Conservation (phyloP, 2,329 filamentous ascomycete genomes). For the Venturia oleaginea region DNA sequence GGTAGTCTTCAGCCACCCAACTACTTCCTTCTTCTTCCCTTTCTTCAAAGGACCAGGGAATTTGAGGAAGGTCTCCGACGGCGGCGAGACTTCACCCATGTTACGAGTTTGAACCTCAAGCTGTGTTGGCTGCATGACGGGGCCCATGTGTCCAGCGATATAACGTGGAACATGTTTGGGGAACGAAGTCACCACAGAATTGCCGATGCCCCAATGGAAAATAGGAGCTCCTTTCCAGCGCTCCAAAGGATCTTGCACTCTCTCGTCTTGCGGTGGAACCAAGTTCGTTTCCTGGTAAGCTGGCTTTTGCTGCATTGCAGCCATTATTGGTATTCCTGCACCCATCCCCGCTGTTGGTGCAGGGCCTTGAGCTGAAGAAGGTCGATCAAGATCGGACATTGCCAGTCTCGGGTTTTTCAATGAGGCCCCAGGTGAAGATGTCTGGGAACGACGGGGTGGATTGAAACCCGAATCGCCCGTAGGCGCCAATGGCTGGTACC, state of each 20-base stretch:
- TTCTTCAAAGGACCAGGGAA: conserved; percentile 92
- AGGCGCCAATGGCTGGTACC: conserved; percentile 1
- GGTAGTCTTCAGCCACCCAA: conserved; percentile 68
- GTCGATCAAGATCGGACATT: conserved; percentile 14
- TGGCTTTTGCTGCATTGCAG: conserved; percentile 38
- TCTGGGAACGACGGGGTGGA: conserved; percentile 43
- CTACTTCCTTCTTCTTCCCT: conserved; percentile 87
- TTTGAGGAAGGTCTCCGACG: conserved; percentile 60
- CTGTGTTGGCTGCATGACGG: conserved; percentile 71
- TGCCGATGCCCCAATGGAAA: conserved; percentile 81
- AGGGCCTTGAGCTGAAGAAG: conserved; percentile 11
- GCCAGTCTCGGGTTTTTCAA: conserved; percentile 39
- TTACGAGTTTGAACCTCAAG: conserved; percentile 74
- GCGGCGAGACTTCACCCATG: conserved; percentile 62
- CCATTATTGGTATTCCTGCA: conserved; percentile 20
- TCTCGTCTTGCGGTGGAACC: conserved; percentile 47
- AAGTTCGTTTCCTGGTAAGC: conserved; percentile 45
- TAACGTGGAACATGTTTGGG: conserved; percentile 85
- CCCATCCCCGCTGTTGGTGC: background rate
- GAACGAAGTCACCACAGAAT: conserved; percentile 72
- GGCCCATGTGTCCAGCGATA: conserved; percentile 59
- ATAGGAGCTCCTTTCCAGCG: conserved; percentile 87
- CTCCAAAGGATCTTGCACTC: conserved; percentile 63
- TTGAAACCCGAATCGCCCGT: conserved; percentile 17
- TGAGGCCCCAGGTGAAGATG: conserved; percentile 50